phyloP scores from a whole-genome alignment of 2,329 filamentous ascomycete genomes.

The Fusarium foetens region DNA sequence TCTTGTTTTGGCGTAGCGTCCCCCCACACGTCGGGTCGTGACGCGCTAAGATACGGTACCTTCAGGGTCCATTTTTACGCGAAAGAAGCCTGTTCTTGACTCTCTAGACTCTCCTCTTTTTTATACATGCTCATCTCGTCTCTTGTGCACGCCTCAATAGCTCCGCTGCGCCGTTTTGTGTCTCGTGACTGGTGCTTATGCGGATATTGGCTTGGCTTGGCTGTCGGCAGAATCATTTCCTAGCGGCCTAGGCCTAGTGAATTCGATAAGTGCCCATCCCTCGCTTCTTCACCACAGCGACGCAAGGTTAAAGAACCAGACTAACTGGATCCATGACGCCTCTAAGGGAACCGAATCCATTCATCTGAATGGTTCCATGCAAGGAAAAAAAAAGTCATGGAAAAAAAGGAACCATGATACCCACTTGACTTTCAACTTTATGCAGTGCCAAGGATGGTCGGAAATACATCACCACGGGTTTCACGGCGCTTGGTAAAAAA shows the following conservation, averaged over 20 bases:
- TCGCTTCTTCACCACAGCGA: slow-evolving; percentile 41
- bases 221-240: slow-evolving; percentile 19
- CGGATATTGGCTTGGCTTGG: slow-evolving; percentile 12
- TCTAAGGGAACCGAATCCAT: slow-evolving; percentile 18
- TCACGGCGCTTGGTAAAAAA: background rate
- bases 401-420: slow-evolving; percentile 1
- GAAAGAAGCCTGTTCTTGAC: background rate
- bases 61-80: slow-evolving; percentile 31
- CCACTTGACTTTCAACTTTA: slow-evolving; percentile 25
- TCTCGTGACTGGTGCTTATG: slow-evolving; percentile 27
- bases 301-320: slow-evolving; percentile 23
- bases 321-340: slow-evolving; percentile 37
- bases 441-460: slow-evolving; percentile 28
- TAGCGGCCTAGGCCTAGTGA: slow-evolving; percentile 18
- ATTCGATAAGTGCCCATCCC: slow-evolving; percentile 27
- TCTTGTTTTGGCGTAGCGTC: slow-evolving; percentile 30
- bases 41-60: slow-evolving; percentile 22
- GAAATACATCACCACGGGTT: slow-evolving; percentile 29
- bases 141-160: slow-evolving; percentile 24
- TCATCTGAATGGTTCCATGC: slow-evolving; percentile 16
- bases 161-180: slow-evolving; percentile 12
- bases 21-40: slow-evolving; percentile 27
- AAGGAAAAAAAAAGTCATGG: background rate
- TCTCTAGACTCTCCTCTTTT: background rate
- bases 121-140: slow-evolving; percentile 1